A percentile compares a stretch with the other conserved stretches of the same genome.
These are phyloP conservation scores for Coemansia pectinata DNA, from an alignment of 192 early-diverging fungal genomes.

Conservation along the genomic window DNA sequence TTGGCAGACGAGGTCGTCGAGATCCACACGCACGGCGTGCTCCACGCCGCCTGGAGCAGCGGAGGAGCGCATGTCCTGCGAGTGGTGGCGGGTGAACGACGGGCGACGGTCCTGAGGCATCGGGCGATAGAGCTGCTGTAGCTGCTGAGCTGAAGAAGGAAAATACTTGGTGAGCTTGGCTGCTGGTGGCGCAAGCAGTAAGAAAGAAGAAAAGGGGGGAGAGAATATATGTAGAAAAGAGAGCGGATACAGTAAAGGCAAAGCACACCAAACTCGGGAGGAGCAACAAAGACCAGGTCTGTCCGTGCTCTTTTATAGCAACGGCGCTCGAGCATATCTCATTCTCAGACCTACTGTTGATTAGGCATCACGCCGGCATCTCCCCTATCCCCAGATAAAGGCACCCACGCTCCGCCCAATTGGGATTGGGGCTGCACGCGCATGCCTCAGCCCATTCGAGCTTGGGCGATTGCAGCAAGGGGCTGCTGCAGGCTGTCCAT, in stretches of 20 bases:
- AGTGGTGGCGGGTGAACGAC: constrained; percentile 53
- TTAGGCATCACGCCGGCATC: too few relatives aligned
- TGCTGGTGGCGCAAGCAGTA: background rate
- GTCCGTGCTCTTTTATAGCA: constrained; percentile 4
- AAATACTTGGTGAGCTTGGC: background rate
- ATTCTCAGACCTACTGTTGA: too few relatives aligned
- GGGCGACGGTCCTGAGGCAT: constrained; percentile 51
- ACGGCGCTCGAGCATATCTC: constrained; percentile 1
- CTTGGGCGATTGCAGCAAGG: constrained; percentile 1
- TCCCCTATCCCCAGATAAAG: background rate
- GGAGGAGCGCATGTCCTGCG: constrained; percentile 50
- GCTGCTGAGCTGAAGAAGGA: background rate
- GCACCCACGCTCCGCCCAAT: constrained; percentile 5
- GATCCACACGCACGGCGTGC: constrained; percentile 52
- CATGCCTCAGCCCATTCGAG: constrained; percentile 13
- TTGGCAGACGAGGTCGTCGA: constrained; percentile 42
- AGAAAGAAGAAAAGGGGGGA: background rate
- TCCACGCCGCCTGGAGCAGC: constrained; percentile 45
- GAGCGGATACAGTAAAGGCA: background rate
- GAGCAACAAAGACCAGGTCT: constrained; percentile 6
- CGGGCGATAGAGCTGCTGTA: background rate
- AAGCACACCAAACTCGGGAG: background rate
- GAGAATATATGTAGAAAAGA: constrained; percentile 1
- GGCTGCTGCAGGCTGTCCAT: background rate
- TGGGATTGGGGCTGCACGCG: constrained; percentile 13